Evolutionary conservation across 2,329 filamentous ascomycete genomes (phyloP).

Genomic region (Chrysoporthe austroafricana): DNA sequence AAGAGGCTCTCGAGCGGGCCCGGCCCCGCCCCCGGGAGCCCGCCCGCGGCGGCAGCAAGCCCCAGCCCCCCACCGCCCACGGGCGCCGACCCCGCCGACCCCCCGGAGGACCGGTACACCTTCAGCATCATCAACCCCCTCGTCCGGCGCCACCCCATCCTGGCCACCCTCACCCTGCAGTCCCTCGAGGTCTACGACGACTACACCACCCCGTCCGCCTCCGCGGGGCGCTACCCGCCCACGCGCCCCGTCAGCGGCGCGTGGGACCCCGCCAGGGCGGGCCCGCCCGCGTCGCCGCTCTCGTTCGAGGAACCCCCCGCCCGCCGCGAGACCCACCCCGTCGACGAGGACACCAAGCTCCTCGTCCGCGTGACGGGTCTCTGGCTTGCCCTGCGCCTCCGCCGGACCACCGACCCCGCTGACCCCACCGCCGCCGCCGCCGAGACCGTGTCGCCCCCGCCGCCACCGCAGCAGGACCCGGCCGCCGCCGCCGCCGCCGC

Average conservation of each 20-base stretch:
- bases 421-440: background rate
- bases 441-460: background rate
- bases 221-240: constrained; percentile 53
- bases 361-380: constrained; percentile 57
- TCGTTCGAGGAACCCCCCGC: constrained; percentile 15
- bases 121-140: constrained; percentile 77
- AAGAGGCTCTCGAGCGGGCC: constrained; percentile 31
- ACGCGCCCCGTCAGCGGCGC: constrained; percentile 39
- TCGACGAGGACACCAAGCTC: constrained; percentile 50
- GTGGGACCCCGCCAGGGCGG: constrained; percentile 3
- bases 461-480: constrained; percentile 30
- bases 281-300: constrained; percentile 18
- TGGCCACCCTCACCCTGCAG: constrained; percentile 67
- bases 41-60: background rate
- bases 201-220: constrained; percentile 62
- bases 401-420: constrained; percentile 44
- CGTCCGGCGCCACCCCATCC: constrained; percentile 72
- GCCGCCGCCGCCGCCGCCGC: constrained; percentile 15
- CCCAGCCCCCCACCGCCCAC: constrained; percentile 28
- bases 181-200: constrained; percentile 71
- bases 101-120: constrained; percentile 54
- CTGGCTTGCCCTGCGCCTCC: constrained; percentile 54
- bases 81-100: constrained; percentile 31
- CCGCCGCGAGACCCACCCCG: constrained; percentile 40
- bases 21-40: constrained; percentile 9